Evolutionary conservation across 805 yeast species (phyloP).

Genomic region (Saccharomycopsis sp.): DNA sequence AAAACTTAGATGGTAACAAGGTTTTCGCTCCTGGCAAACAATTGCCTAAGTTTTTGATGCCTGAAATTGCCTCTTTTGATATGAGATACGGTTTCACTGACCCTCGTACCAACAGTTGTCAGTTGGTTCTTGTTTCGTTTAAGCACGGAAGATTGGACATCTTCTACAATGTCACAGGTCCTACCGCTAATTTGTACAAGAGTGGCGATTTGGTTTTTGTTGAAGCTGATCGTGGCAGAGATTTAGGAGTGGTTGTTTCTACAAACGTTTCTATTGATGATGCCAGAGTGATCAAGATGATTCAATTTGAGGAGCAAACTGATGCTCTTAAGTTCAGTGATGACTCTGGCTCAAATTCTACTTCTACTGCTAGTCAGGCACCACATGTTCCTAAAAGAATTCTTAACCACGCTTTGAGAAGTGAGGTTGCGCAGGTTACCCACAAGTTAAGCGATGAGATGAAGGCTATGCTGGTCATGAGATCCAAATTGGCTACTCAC

Average conservation of each 20-base stretch:
- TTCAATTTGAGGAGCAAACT: constrained; percentile 67
- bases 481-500: constrained; percentile 46
- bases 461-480: constrained; percentile 57
- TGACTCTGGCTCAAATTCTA: neutral
- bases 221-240: constrained; percentile 79
- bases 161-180: constrained; percentile 46
- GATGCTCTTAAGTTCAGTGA: constrained; percentile 40
- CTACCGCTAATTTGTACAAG: constrained; percentile 32
- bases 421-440: constrained; percentile 53
- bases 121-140: constrained; percentile 61
- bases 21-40: constrained; percentile 24
- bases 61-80: constrained; percentile 13
- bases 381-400: constrained; percentile 65
- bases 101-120: constrained; percentile 20
- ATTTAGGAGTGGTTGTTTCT: constrained; percentile 60
- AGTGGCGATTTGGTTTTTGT: constrained; percentile 70
- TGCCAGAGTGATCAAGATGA: constrained; percentile 58
- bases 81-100: constrained; percentile 2
- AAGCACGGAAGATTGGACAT: constrained; percentile 78
- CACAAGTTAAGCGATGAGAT: constrained; percentile 63
- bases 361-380: constrained; percentile 31
- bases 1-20: constrained; percentile 23
- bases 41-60: constrained; percentile 19
- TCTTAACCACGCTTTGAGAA: constrained; percentile 52
- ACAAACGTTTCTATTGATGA: constrained; percentile 55